phyloP scores from a whole-genome alignment of 345 rosid species.

The Linum trigynum region DNA sequence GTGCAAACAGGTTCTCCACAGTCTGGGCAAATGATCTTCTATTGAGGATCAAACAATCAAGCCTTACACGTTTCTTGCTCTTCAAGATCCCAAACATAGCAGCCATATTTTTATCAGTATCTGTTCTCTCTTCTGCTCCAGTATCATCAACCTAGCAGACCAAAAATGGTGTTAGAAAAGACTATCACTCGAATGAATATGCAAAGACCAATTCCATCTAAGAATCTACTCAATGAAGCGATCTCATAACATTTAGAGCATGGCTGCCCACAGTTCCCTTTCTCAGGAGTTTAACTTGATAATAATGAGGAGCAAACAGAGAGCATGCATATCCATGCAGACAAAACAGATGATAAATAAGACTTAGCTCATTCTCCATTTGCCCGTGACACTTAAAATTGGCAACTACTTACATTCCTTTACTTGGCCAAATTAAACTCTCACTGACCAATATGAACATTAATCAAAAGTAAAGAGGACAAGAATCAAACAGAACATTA shows the following conservation, averaged over 20 bases:
- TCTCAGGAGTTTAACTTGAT: not conserved
- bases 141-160: slow-evolving; percentile 46
- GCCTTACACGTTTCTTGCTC: slow-evolving; percentile 42
- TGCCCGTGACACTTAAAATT: too few species aligned
- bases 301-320: not conserved
- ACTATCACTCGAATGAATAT: not conserved
- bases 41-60: slow-evolving; percentile 66
- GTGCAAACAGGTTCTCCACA: slow-evolving; percentile 75
- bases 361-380: too few species aligned
- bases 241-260: not conserved
- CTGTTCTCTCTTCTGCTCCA: slow-evolving; percentile 57
- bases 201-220: not conserved
- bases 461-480: not conserved
- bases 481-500: slow-evolving; percentile 18
- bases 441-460: not conserved
- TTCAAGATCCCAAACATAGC: slow-evolving; percentile 61
- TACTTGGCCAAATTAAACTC: too few species aligned
- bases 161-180: not conserved
- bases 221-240: not conserved
- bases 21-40: slow-evolving; percentile 84
- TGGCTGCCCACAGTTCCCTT: not conserved
- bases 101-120: slow-evolving; percentile 74
- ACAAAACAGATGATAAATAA: too few species aligned
- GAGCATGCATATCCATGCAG: too few species aligned
- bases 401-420: too few species aligned